Evolutionary conservation across 441 rosid species (phyloP), one percentile per base, ranked within the genome.

Genomic region (Isatis lusitanica): DNA sequence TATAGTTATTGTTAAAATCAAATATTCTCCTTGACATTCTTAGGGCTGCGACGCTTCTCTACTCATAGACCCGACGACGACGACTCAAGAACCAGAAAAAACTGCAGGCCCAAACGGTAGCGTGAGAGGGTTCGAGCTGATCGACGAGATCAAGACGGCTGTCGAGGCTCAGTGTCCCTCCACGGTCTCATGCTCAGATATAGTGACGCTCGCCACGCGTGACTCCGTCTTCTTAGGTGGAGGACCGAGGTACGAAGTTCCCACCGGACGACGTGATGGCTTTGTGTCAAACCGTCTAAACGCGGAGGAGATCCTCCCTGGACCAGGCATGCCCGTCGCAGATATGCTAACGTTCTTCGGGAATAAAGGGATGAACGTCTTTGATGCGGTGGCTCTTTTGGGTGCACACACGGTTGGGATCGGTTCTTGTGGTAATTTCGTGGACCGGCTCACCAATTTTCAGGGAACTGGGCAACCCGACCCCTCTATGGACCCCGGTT

Each of bases 21-120:
- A 33, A 8, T 21, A 21, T 44, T 44, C 0, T 40, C 10, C 5
- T 57, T 65, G 59, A 5, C 3, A 15, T 35, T 58, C 17, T 18
- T 46, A 88, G 94, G 96, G 94, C 15, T 90, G 94, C 66, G 96
- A 90, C 62, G 93, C 90, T 24, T 90, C 96, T 3, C 77, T 88
- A 18, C 88, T 88, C 2, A 79, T 88, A 44, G 88, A 90, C 59
- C 73, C 89, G 63, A 83, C 90, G 3, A 7, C 52, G 7, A 9
- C 53, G 12, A 58, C 28, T 52, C 78, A 68, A 9, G 46, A 11
- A 18, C 66, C 93, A 0, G 96, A 90, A 71, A 90, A 84, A 68
- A 66, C 38, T 5, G 84, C 87, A 2, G 82, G 80, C 3, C 86
- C 83, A 9, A 90, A 85, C 78, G 70, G 55, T 3, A 85, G 90